Evolutionary conservation across 176 grass and related monocot genomes (phyloP), one percentile per base, ranked within the genome.

Genomic region (Paspalum notatum): DNA sequence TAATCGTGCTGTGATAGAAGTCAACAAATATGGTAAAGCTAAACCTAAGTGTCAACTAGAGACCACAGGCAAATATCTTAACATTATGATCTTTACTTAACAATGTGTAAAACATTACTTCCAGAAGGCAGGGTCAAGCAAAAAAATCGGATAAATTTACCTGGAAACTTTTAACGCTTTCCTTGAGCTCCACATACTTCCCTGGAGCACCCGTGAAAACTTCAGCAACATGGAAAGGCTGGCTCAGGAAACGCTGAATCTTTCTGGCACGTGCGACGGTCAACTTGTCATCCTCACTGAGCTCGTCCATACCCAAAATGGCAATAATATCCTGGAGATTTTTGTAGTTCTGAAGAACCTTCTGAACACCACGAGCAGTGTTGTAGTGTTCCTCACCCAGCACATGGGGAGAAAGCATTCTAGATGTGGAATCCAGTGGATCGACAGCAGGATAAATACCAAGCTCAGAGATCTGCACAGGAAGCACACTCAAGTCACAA

Each of bases 271-370:
- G 91, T 77, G 94, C 94, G 0, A 97, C 94, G 1, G 94, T 97
- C 86, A 97, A 44, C 43, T 97, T 97, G 81, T 97, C 94, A 17
- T 97, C 94, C 53, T 97, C 94, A 87, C 94, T 97, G 41, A 97
- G 94, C 89, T 97, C 94, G 18, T 97, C 94, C 94, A 97, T 97
- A 83, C 94, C 94, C 78, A 97, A 77, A 88, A 97, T 97, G 50
- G 94, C 94, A 88, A 97, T 97, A 82, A 97, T 97, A 93, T 97
- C 94, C 83, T 97, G 94, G 45, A 97, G 94, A 91, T 97, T 97
- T 80, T 97, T 97, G 78, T 97, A 97, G 73, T 97, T 97, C 86
- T 97, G 94, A 78, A 97, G 94, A 94, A 97, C 94, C 89, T 97
- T 97, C 79, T 97, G 94, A 47, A 97, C 94, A 94, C 94, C 94